Base-by-base conservation (phyloP, 1,139 yeast species). In the Chernovozyma aurita region DNA sequence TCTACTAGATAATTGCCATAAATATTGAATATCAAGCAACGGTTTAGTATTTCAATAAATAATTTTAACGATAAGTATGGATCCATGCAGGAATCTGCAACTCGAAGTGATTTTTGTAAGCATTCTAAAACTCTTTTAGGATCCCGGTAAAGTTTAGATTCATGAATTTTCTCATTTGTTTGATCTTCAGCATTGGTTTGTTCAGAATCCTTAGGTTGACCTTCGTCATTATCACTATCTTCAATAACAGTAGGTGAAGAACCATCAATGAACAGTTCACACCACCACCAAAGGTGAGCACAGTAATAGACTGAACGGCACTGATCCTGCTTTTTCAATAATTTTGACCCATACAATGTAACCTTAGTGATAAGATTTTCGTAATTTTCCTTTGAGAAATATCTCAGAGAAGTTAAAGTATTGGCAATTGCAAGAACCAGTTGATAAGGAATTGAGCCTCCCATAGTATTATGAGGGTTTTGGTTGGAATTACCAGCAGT, bases 241-340 rank as follows among this genome's bases (percentile, higher is more conserved):
- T 35, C 44, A 4, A 35, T 42, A 2, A 53, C 51, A 0, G 60
- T 58, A 1, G 65, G 62, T 3, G 59, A 49, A 9, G 35, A 41
- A 6, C 52, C 65, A 7, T 55, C 61, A 18, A 59, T 50, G 28
- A 56, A 50, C 12, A 44, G 47, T 46, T 84, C 90, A 16, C 82
- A 73, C 57, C 94, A 85, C 95, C 95, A 88, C 96, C 97, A 92
- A 36, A 92, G 64, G 59, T 92, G 97, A 3, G 95, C 82, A 36
- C 96, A 90, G 37, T 78, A 63, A 52, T 85, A 86, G 5, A 92
- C 95, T 0, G 95, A 81, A 17, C 97, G 77, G 55, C 97, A 90
- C 58, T 90, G 98, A 52, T 90, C 97, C 24, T 92, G 92, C 55
- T 90, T 92, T 55, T 86, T 87, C 53, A 92, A 71, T 39, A 92